Base-by-base conservation (phyloP, 2,329 filamentous ascomycete genomes). In the Diaporthe sp. region DNA sequence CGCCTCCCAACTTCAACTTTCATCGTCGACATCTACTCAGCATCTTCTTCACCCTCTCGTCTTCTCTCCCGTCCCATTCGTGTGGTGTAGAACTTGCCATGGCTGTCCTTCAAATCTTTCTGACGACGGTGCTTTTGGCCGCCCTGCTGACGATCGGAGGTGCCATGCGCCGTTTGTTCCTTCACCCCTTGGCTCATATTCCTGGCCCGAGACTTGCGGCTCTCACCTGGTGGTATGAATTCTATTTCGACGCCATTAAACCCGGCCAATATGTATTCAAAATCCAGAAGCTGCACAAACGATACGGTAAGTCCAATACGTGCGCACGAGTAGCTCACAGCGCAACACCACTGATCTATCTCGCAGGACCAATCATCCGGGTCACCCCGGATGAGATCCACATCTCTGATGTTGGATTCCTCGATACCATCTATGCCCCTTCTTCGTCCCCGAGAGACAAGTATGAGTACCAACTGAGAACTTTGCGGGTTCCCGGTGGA, bases 211-310 rank as follows among this genome's bases (percentile, higher is more conserved):
- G 37, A 58, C 51, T 71, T 34, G 67, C 67, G 37, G 67, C 67
- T 57, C 51, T 71, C 51, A 71, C 67, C 37, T 57, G 51, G 51
- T 71, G 67, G 67, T 71, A 71, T 71, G 67, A 71, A 58, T 57
- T 57, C 51, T 71, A 71, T 42, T 71, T 57, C 51, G 67, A 71
- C 67, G 51, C 17, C 37, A 31, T 71, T 28, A 51, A 71, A 28
- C 34, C 51, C 22, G 67, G 83, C 34, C 76, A 77, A 73, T 84
- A 82, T 76, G 79, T 82, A 37, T 83, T 80, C 73, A 79, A 84
- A 73, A 81, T 85, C 28, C 74, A 81, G 34, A 78, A 82, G 57
- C 77, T 84, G 65, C 84, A 84, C 74, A 76, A 80, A 67, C 58
- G 79, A 80, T 85, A 85, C 76, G 84, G 83, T 84, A 78, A 79